phyloP scores from a whole-genome alignment of 2,329 filamentous ascomycete species.

The Scedosporium minutisporum region DNA sequence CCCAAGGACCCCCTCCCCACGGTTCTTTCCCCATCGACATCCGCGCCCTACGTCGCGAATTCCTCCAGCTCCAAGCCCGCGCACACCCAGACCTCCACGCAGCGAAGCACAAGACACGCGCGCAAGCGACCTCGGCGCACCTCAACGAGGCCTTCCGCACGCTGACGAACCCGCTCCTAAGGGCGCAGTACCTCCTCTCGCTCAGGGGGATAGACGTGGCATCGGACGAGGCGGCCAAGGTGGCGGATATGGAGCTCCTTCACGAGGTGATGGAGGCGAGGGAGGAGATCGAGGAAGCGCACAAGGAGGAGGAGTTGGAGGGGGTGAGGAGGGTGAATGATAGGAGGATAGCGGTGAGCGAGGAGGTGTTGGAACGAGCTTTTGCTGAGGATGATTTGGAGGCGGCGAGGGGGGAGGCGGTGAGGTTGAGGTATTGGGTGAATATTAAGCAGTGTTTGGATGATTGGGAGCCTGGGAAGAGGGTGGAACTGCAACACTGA shows the following conservation, averaged over 20 bases:
- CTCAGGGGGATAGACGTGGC: constrained; percentile 67
- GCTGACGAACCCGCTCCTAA: constrained; percentile 62
- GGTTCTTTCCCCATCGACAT: constrained; percentile 69
- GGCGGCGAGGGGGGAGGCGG: constrained; percentile 59
- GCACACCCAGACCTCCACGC: constrained; percentile 64
- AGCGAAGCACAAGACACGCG: constrained; percentile 41
- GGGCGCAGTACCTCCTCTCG: constrained; percentile 82
- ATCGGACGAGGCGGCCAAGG: constrained; percentile 64
- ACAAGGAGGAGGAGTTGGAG: constrained; percentile 53
- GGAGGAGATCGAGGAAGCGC: constrained; percentile 64
- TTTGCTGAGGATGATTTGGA: constrained; percentile 60
- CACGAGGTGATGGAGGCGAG: constrained; percentile 72
- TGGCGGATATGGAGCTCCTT: constrained; percentile 60
- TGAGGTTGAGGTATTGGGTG: constrained; percentile 79
- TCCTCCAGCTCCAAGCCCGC: constrained; percentile 70
- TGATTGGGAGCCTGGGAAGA: constrained; percentile 74
- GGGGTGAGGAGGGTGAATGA: constrained; percentile 57
- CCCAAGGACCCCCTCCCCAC: constrained; percentile 64
- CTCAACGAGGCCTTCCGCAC: constrained; percentile 93
- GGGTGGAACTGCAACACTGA: constrained; percentile 42
- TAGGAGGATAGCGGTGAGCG: constrained; percentile 52
- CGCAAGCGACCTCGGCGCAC: constrained; percentile 67
- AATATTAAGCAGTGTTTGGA: constrained; percentile 74
- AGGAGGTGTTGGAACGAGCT: constrained; percentile 49
- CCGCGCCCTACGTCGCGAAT: constrained; percentile 67